Evolutionary conservation across 139 green algal genomes (phyloP).

Genomic region (Chlorella vulgaris): DNA sequence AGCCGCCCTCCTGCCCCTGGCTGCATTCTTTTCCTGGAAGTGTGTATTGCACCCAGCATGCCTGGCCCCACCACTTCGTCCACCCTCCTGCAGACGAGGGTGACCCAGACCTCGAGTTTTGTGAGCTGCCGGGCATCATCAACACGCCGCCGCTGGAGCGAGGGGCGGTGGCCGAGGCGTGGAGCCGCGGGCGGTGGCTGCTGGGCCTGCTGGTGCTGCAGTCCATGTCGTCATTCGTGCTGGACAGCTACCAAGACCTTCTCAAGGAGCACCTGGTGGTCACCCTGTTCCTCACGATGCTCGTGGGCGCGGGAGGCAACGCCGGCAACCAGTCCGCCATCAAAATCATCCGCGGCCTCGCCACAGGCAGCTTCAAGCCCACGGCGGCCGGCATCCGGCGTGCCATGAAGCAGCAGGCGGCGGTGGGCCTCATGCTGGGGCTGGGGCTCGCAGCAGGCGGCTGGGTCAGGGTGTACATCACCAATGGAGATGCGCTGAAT

Average conservation of each 20-base stretch:
- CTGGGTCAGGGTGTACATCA: conserved; percentile 82
- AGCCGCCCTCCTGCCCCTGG: too few species aligned
- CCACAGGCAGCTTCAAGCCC: conserved; percentile 66
- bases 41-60: too few species aligned
- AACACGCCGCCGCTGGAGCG: conserved; percentile 39
- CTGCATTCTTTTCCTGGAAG: too few species aligned
- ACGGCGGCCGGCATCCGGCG: conserved; percentile 43
- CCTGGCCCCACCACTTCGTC: too few species aligned
- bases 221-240: conserved; percentile 76
- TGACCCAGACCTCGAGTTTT: conserved; percentile 78
- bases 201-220: conserved; percentile 87
- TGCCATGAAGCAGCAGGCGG: conserved; percentile 74
- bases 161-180: conserved; percentile 43
- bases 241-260: conserved; percentile 79
- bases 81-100: too few species aligned
- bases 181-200: conserved; percentile 68
- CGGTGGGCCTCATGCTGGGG: conserved; percentile 79
- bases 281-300: conserved; percentile 59
- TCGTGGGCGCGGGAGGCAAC: conserved; percentile 70
- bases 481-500: conserved; percentile 69
- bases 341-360: conserved; percentile 85
- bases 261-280: conserved; percentile 85
- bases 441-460: conserved; percentile 67
- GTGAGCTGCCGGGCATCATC: conserved; percentile 42
- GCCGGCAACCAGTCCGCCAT: conserved; percentile 93